phyloP scores from a whole-genome alignment of 768 basidiomycete species.

The Roridomyces roridus region DNA sequence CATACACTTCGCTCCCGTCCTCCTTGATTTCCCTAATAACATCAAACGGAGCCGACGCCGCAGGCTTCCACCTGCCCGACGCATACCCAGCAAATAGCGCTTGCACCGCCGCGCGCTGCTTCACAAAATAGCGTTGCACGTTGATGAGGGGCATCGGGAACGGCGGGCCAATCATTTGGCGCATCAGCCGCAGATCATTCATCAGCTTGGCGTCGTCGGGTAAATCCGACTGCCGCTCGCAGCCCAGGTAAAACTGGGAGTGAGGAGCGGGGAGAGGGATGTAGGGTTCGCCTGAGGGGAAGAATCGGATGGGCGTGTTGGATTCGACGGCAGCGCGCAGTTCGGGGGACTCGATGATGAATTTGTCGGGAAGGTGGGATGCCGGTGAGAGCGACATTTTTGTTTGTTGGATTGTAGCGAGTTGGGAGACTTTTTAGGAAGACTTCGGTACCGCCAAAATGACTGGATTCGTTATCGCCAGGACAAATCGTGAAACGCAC shows the following conservation, averaged over 20 bases:
- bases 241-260: constrained; percentile 15
- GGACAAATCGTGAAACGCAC: too few species aligned
- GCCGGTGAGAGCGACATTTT: neutral
- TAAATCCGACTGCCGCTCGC: constrained; percentile 17
- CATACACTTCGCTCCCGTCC: constrained; percentile 12
- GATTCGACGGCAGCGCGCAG: constrained; percentile 7
- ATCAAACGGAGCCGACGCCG: constrained; percentile 6
- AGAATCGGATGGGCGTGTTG: constrained; percentile 20
- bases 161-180: constrained; percentile 15
- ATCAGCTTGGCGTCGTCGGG: constrained; percentile 19
- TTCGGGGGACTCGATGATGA: constrained; percentile 13
- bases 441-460: too few species aligned
- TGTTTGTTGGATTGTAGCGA: too few species aligned
- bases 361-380: constrained; percentile 9
- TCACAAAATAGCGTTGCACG: constrained; percentile 6
- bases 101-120: constrained; percentile 1
- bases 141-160: constrained; percentile 12
- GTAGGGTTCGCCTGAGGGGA: constrained; percentile 14
- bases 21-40: constrained; percentile 15
- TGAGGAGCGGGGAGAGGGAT: constrained; percentile 19
- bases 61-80: constrained; percentile 9
- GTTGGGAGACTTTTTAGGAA: too few species aligned
- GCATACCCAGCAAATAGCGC: constrained; percentile 15
- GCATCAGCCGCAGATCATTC: constrained; percentile 25
- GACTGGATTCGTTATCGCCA: too few species aligned